Base-by-base conservation (phyloP, 176 grass and related monocot species). In the Coix lacrymajobi region DNA sequence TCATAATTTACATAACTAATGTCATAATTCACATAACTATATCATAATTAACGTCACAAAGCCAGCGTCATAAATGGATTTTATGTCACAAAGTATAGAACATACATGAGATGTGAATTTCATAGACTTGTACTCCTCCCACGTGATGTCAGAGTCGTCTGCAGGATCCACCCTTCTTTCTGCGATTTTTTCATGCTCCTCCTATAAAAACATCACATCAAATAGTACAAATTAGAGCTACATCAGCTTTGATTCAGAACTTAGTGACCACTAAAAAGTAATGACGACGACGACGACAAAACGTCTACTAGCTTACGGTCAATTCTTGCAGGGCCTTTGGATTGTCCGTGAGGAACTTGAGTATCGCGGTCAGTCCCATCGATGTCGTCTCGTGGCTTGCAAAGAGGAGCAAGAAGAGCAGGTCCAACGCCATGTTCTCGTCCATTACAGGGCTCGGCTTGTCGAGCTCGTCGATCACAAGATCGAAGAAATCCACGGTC, bases 321-420 rank as follows among this genome's bases (percentile, higher is more conserved):
- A 94, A 45, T 67, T 89, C 84, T 57, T 89, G 58, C 1, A 94
- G 3, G 41, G 52, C 84, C 44, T 78, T 82, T 3, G 89, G 52
- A 24, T 24, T 57, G 52, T 57, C 52, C 3, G 52, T 24, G 0
- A 57, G 22, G 1, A 57, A 57, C 69, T 84, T 94, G 61, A 94
- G 41, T 1, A 43, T 69, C 0, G 41, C 73, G 28, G 92, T 91
- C n/a, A 94, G 64, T 7, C n/a, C 81, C 7, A 88, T 75, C 1
- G 88, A 73, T 0, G 91, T 90, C 7, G 91, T 94, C 9, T 94
- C 88, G 20, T 75, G 86, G 28, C 91, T 88, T 2, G 88, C 85
- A 16, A 94, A 90, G 9, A 94, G 82, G 44, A 93, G 78, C 20
- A 73, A 41, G 68, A 90, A 90, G 49, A 90, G 14, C 31, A 57